Percentiles rank a stretch among this genome's conserved stretches.
phyloP scores from a whole-genome alignment of 257 asterid genomes.

The Capsicum rhomboideum region DNA sequence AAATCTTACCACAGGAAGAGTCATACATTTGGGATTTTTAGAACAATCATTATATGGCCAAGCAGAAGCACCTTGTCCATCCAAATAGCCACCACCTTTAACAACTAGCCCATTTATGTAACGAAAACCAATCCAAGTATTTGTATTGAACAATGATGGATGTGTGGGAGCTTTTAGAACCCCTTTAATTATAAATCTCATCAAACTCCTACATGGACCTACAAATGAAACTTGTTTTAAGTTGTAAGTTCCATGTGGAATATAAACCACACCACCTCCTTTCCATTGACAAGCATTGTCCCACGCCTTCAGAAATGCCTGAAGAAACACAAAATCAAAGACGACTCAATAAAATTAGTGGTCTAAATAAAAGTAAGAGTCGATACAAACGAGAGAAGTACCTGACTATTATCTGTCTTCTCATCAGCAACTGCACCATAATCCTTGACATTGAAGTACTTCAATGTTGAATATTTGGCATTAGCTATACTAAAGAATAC shows the following conservation, averaged over 20 bases:
- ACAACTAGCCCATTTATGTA: conserved; percentile 34
- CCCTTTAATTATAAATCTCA: conserved; percentile 34
- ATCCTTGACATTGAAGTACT: conserved; percentile 22
- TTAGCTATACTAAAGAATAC: conserved; percentile 1
- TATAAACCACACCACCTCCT: conserved; percentile 33
- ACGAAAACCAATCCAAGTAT: conserved; percentile 69
- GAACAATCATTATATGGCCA: conserved; percentile 65
- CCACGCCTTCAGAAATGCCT: conserved; percentile 74
- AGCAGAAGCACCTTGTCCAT: conserved; percentile 61
- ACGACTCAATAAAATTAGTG: not conserved
- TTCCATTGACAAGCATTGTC: conserved; percentile 37
- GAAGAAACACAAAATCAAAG: not conserved
- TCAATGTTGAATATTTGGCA: conserved; percentile 10
- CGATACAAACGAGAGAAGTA: not conserved
- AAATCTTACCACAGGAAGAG: conserved; percentile 55
- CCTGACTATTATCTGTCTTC: conserved; percentile 31
- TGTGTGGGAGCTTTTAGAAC: conserved; percentile 39
- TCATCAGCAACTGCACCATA: conserved; percentile 57
- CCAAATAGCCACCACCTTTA: conserved; percentile 63
- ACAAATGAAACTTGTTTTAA: conserved; percentile 30
- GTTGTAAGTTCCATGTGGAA: conserved; percentile 40
- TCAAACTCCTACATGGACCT: conserved; percentile 45
- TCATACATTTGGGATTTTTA: conserved; percentile 28
- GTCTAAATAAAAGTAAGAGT: not conserved
- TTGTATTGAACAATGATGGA: conserved; percentile 8